Conservation (phyloP, 1,284 basidiomycete genomes). For the Ganoderma leucocontextum region DNA sequence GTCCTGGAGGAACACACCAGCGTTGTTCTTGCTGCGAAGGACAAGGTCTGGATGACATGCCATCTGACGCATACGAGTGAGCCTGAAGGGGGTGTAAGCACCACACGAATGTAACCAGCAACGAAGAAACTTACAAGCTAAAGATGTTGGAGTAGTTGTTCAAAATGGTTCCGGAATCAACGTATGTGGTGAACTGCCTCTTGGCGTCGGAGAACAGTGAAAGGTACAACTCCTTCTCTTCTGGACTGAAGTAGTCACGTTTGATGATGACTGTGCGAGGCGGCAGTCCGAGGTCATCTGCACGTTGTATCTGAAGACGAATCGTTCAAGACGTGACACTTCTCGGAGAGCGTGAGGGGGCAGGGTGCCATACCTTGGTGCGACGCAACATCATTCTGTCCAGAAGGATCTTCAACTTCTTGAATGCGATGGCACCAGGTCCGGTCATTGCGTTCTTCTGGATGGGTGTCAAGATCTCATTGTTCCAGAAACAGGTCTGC, state of each 20-base stretch:
- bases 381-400: constrained; percentile 97
- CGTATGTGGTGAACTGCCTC: constrained; percentile 91
- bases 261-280: constrained; percentile 92
- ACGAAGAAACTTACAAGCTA: constrained; percentile 61
- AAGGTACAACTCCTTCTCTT: constrained; percentile 96
- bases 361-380: constrained; percentile 63
- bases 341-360: not conserved
- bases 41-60: constrained; percentile 97
- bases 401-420: constrained; percentile 88
- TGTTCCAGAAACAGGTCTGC: constrained; percentile 90
- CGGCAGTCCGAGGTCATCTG: constrained; percentile 97
- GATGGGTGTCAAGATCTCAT: constrained; percentile 93
- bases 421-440: constrained; percentile 84
- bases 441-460: constrained; percentile 83
- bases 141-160: constrained; percentile 99
- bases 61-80: constrained; percentile 95
- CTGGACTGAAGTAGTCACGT: constrained; percentile 93
- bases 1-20: constrained; percentile 63
- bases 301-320: constrained; percentile 79
- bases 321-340: constrained; percentile 10
- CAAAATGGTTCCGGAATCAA: constrained; percentile 89
- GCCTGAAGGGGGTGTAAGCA: constrained; percentile 47
- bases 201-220: constrained; percentile 94
- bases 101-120: not conserved
- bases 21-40: constrained; percentile 85